A percentile compares a stretch with the other conserved stretches of the same genome.
These are phyloP conservation scores for Spathaspora hagerdaliae DNA, from an alignment of 805 yeast species.

Conservation along the genomic window DNA sequence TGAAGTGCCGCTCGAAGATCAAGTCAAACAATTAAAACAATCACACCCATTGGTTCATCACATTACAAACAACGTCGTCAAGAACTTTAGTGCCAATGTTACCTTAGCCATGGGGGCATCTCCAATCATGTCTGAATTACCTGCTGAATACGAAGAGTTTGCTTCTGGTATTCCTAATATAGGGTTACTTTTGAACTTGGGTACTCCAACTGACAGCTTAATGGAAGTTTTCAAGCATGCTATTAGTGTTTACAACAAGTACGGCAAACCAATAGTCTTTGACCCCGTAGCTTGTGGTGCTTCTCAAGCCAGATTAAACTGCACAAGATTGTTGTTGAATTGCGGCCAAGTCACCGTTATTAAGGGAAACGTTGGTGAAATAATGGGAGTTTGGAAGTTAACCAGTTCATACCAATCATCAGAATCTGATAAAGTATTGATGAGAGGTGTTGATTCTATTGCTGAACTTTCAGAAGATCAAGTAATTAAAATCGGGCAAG, in stretches of 20 bases:
- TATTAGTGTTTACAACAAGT: constrained; percentile 50
- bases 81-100: constrained; percentile 83
- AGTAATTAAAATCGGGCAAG: constrained; percentile 39
- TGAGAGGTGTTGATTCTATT: constrained; percentile 73
- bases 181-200: constrained; percentile 68
- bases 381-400: constrained; percentile 51
- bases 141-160: constrained; percentile 64
- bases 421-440: constrained; percentile 25
- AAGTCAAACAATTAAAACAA: constrained; percentile 12
- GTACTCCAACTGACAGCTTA: constrained; percentile 54
- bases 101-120: constrained; percentile 81
- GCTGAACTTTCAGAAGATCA: constrained; percentile 18
- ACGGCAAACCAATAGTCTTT: constrained; percentile 61
- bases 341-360: constrained; percentile 61
- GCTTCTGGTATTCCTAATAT: constrained; percentile 47
- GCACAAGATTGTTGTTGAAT: constrained; percentile 48
- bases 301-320: constrained; percentile 48
- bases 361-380: constrained; percentile 87
- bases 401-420: constrained; percentile 18
- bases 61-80: constrained; percentile 85
- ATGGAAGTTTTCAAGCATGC: constrained; percentile 48
- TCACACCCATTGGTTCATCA: constrained; percentile 73
- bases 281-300: constrained; percentile 97
- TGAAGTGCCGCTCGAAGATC: not conserved
- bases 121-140: constrained; percentile 82